Percentiles rank a stretch among this genome's conserved stretches.
Evolutionary conservation across 768 basidiomycete genomes (phyloP).

Genomic region (Lactarius sp.): DNA sequence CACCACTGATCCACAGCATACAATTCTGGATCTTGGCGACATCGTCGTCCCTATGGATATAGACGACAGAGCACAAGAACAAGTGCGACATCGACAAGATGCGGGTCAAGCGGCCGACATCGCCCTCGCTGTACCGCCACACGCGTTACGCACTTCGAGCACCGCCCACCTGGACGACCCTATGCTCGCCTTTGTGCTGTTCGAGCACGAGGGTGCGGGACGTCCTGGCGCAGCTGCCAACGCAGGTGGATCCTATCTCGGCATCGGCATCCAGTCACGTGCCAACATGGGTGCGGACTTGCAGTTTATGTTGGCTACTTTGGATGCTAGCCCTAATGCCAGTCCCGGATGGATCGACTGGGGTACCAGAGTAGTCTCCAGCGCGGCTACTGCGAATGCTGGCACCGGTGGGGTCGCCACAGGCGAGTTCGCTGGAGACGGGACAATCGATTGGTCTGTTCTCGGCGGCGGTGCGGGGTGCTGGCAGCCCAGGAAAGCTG

Average conservation of each 20-base stretch:
- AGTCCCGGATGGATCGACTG: slow-evolving; percentile 7
- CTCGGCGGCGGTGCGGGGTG: slow-evolving; percentile 1
- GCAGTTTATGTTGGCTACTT: too few relatives aligned
- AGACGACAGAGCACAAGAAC: neutral
- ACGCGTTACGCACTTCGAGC: neutral
- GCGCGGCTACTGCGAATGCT: neutral
- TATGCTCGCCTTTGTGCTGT: slow-evolving; percentile 13
- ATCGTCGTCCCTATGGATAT: too few relatives aligned
- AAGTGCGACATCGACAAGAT: neutral
- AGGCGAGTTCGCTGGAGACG: slow-evolving; percentile 11
- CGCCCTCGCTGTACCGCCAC: neutral
- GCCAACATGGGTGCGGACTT: neutral
- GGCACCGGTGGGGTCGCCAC: neutral
- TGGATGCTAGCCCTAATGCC: neutral
- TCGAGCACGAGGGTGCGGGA: neutral
- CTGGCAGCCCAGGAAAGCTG: slow-evolving; percentile 1
- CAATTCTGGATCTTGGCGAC: neutral
- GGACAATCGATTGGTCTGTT: slow-evolving; percentile 22
- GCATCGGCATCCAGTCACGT: neutral
- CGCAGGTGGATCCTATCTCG: neutral
- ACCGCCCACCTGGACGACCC: slow-evolving; percentile 10
- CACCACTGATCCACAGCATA: neutral
- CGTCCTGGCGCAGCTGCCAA: neutral
- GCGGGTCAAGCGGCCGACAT: neutral
- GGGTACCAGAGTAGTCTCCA: neutral